phyloP scores from a whole-genome alignment of 2,329 filamentous ascomycete genomes.

The Phyllosticta ampelicida region DNA sequence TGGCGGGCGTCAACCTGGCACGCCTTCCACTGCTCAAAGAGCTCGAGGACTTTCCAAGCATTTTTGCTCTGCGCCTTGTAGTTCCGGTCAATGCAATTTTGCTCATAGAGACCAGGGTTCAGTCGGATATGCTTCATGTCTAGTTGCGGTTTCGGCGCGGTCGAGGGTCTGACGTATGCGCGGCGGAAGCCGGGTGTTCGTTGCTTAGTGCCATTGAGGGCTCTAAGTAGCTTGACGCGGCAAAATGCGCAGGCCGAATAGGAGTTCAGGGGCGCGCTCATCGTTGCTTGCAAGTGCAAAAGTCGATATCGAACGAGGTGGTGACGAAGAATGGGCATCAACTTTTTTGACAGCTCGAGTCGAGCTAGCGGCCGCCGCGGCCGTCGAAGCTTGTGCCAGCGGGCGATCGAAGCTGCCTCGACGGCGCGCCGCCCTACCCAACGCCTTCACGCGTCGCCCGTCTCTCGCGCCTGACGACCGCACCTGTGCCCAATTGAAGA shows the following conservation, averaged over 20 bases:
- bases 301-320: background rate
- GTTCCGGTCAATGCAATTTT: slow-evolving; percentile 78
- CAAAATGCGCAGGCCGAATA: slow-evolving; percentile 14
- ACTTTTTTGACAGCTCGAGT: slow-evolving; percentile 7
- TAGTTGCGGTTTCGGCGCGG: slow-evolving; percentile 66
- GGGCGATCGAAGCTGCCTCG: slow-evolving; percentile 4
- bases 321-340: background rate
- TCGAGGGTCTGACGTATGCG: slow-evolving; percentile 48
- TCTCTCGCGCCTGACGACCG: background rate
- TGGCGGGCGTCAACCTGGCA: slow-evolving; percentile 49
- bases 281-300: slow-evolving; percentile 8
- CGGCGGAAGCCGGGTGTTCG: slow-evolving; percentile 20
- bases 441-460: background rate
- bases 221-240: slow-evolving; percentile 10
- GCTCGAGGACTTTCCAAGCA: slow-evolving; percentile 42
- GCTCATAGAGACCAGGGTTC: slow-evolving; percentile 66
- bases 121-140: slow-evolving; percentile 86
- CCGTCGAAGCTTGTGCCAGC: slow-evolving; percentile 5
- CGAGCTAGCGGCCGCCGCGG: background rate
- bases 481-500: background rate
- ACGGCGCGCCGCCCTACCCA: background rate
- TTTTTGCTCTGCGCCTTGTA: slow-evolving; percentile 49
- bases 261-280: slow-evolving; percentile 17
- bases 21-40: slow-evolving; percentile 35
- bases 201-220: background rate